Evolutionary conservation across 306 rosid genomes (phyloP).

Genomic region (Sesbania bispinosa): DNA sequence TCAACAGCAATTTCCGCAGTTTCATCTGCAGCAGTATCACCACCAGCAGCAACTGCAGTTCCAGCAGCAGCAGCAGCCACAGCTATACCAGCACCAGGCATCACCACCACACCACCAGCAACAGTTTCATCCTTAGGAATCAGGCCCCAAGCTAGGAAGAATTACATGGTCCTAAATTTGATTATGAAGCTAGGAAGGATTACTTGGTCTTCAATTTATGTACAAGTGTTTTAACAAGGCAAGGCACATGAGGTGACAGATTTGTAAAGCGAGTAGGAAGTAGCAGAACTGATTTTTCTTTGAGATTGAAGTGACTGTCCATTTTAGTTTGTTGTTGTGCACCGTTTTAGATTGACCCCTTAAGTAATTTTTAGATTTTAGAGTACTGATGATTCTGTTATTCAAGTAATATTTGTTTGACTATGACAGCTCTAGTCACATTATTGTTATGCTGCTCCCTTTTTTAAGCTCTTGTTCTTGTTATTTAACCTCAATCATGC

Average conservation of each 20-base stretch:
- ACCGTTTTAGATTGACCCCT: constrained; percentile 26
- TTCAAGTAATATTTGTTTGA: constrained; percentile 37
- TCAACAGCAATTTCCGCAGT: constrained; percentile 8
- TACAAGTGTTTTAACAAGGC: constrained; percentile 45
- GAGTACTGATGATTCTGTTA: constrained; percentile 41
- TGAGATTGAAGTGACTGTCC: constrained; percentile 42
- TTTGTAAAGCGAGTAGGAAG: constrained; percentile 70
- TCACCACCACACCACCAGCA: constrained; percentile 22
- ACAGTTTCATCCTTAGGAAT: constrained; percentile 38
- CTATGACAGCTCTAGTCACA: constrained; percentile 13
- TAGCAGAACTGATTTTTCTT: constrained; percentile 64
- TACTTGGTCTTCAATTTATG: constrained; percentile 41
- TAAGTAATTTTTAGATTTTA: constrained; percentile 38
- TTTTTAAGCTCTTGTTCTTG: background rate
- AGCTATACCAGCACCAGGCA: too few species aligned
- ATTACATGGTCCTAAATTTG: constrained; percentile 25
- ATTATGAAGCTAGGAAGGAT: constrained; percentile 34
- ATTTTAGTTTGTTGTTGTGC: constrained; percentile 49
- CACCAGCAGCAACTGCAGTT: too few species aligned
- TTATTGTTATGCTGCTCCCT: constrained; percentile 5
- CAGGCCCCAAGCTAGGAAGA: constrained; percentile 29
- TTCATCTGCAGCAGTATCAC: too few species aligned
- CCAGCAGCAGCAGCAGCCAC: too few species aligned
- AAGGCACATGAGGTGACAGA: constrained; percentile 42
- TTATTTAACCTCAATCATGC: too few species aligned